Base-by-base conservation (phyloP, 2,329 filamentous ascomycete species). In the Trichophyton benhamiae region DNA sequence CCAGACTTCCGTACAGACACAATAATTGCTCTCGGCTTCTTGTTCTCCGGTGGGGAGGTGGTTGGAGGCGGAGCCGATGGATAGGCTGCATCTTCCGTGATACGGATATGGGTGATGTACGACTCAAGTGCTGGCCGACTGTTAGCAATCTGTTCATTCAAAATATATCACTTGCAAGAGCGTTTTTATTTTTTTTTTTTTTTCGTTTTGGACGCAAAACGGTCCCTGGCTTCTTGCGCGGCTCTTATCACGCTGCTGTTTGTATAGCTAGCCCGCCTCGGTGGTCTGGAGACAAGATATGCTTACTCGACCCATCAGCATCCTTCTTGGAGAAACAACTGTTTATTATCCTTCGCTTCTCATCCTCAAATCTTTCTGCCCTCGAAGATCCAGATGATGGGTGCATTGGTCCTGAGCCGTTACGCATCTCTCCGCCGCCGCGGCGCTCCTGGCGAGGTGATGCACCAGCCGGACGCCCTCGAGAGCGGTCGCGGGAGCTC, bases 101-200 rank as follows among this genome's bases (percentile, higher is more conserved):
- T 91, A 70, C 87, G 84, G 68, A 97, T 91, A 72, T 99, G 94
- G 22, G 94, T 99, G 69, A 99, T 99, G 78, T 99, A 99, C 38
- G 91, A 96, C 77, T 99, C 94, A 67, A 86, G 79, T 67, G 57
- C 57, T 53, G 60, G n/a, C 15, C 20, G 58, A 27, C 36, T 5
- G 46, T 59, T 44, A 59, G 55, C 27, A 42, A 17, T 36, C 27
- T 55, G 27, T 27, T 52, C 46, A 25, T 52, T 27, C 46, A 52
- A 13, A 15, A 25, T 30, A 30, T 30, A 13, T 2, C 6, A 13
- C 20, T 52, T 52, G 15, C 3, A 11, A 27, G 20, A 48, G 46
- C 22, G 27, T 20, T 3, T 55, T 8, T 30, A 30, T 11, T 3
- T 55, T 20, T 1, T 20, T 20, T 1, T 20, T 20, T 20, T 20